Conservation (phyloP, 2,329 filamentous ascomycete genomes). For the Xylariaceae sp. region DNA sequence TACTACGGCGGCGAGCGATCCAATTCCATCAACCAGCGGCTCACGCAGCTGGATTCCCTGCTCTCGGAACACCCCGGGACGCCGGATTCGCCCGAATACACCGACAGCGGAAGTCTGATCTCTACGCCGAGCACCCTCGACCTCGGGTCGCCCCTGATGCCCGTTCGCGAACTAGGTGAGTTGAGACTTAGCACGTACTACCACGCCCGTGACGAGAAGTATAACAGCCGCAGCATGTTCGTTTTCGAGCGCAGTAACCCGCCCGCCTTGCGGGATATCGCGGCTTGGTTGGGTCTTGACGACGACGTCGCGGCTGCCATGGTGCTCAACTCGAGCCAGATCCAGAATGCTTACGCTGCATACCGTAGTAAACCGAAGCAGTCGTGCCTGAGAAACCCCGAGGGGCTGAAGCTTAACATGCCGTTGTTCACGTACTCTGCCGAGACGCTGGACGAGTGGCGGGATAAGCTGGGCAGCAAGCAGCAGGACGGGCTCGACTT, state of each 20-base stretch:
- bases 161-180: neutral
- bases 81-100: neutral
- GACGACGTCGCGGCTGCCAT: neutral
- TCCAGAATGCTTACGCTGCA: neutral
- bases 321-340: neutral
- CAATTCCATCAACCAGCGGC: neutral
- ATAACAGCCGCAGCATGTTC: neutral
- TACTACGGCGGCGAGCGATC: neutral
- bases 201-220: neutral
- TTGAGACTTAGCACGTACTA: neutral
- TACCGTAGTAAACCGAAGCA: neutral
- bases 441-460: slow-evolving; percentile 3
- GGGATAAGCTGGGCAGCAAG: no score
- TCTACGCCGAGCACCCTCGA: neutral
- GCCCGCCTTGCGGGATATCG: neutral
- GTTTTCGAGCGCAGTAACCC: neutral
- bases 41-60: neutral
- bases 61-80: neutral
- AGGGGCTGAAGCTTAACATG: neutral
- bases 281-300: slow-evolving; percentile 1
- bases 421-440: slow-evolving; percentile 5
- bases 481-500: neutral
- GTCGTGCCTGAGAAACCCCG: neutral
- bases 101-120: neutral
- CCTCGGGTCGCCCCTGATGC: neutral